Conservation (phyloP, 805 yeast species). For the Danielia oregonensis region DNA sequence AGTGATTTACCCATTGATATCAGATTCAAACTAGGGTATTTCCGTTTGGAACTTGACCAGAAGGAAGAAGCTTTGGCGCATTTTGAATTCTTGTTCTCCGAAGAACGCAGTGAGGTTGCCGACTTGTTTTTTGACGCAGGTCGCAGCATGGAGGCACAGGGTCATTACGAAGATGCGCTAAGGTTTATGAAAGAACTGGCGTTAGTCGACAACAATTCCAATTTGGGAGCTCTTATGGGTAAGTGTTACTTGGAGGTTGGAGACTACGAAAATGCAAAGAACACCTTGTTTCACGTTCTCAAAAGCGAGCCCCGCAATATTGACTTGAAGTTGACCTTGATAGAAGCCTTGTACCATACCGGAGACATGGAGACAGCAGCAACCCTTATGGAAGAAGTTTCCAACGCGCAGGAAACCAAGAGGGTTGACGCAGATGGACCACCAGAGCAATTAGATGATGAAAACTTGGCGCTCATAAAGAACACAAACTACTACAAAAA, state of each 20-base stretch:
- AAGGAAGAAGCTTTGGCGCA: constrained; percentile 71
- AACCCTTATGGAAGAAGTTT: constrained; percentile 50
- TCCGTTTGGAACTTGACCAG: constrained; percentile 63
- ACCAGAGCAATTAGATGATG: constrained; percentile 12
- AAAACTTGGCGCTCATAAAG: constrained; percentile 14
- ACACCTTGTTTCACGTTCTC: constrained; percentile 52
- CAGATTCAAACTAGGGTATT: constrained; percentile 71
- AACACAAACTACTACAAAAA: constrained; percentile 12
- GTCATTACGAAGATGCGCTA: constrained; percentile 72
- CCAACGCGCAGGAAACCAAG: constrained; percentile 28
- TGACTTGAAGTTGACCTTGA: constrained; percentile 73
- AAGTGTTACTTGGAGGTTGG: constrained; percentile 74
- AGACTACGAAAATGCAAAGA: constrained; percentile 61
- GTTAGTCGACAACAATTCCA: constrained; percentile 37
- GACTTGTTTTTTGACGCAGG: constrained; percentile 82
- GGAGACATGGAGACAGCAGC: constrained; percentile 60
- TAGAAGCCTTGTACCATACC: constrained; percentile 72
- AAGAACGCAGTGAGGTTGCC: constrained; percentile 50
- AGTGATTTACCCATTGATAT: constrained; percentile 79
- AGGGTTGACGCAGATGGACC: constrained; percentile 17
- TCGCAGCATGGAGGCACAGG: constrained; percentile 61
- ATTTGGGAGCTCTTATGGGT: constrained; percentile 59
- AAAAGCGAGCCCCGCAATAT: constrained; percentile 58
- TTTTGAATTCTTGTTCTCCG: constrained; percentile 54
- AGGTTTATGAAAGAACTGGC: constrained; percentile 46